These are phyloP conservation scores for Alternaria atra DNA, from an alignment of 2,329 filamentous ascomycete species.

Conservation along the genomic window DNA sequence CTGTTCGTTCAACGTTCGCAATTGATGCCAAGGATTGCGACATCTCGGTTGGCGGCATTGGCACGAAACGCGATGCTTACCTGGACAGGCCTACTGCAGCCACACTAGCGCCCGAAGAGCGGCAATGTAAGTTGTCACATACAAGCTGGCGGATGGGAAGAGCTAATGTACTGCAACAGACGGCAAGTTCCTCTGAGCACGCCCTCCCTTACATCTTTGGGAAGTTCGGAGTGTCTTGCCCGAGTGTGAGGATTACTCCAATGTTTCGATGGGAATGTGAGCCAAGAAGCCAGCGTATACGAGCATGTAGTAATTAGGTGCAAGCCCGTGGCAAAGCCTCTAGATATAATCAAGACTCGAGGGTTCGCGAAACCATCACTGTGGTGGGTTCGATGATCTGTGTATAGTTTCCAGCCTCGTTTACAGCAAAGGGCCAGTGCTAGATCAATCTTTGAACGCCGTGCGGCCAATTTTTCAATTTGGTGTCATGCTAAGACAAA, in stretches of 20 bases:
- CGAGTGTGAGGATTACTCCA: not conserved
- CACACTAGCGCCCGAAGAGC: conserved; percentile 4
- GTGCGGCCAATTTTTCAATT: not conserved
- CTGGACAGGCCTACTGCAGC: conserved; percentile 6
- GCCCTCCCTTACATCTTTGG: not conserved
- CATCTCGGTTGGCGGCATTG: conserved; percentile 19
- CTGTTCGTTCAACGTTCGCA: conserved; percentile 8
- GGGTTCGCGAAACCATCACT: not conserved
- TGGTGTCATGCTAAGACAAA: not conserved
- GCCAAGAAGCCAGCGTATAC: not conserved
- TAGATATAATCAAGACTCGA: not conserved
- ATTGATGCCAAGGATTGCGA: conserved; percentile 21
- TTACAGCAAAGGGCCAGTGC: not conserved
- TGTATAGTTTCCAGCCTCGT: not conserved
- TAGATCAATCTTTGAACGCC: not conserved
- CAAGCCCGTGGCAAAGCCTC: not conserved
- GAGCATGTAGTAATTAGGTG: not conserved
- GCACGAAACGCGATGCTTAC: conserved; percentile 10
- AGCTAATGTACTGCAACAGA: not conserved
- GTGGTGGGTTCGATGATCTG: not conserved
- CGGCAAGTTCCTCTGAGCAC: not conserved
- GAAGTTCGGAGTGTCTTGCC: not conserved
- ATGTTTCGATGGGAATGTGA: not conserved
- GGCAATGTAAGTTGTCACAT: not conserved
- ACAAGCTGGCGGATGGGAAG: not conserved